Evolutionary conservation across 306 rosid genomes (phyloP), one percentile per base, ranked within the genome.

Genomic region (Trifolium fragiferum): DNA sequence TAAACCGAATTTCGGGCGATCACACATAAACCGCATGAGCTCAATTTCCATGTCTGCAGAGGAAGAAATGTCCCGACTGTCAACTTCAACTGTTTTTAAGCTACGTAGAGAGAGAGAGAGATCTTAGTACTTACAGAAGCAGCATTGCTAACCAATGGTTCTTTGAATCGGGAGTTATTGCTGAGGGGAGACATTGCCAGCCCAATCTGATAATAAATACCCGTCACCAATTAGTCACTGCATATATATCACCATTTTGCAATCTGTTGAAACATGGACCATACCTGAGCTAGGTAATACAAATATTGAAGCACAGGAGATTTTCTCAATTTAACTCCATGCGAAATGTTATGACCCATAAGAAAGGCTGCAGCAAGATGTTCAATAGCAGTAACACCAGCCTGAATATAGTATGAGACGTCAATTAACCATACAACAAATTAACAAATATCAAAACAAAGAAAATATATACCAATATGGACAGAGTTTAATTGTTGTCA

Each of bases 141-240:
- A 74, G 98, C 98, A 70, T 91, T 94, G 75, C 98, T 94, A 60
- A 94, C 98, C 90, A 94, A 79, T 54, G 98, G 98, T 86, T 91
- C 96, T 76, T 90, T 84, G 82, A 94, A 94, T 41, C 91, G 77
- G 18, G 98, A 94, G 85, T 94, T 94, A 77, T 94, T 94, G 86
- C 98, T 94, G 82, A 94, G 80, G 12, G 98, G 98, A 68, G 98
- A 94, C 98, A 94, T 91, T 30, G 97, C 98, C 68, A 94, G 86
- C 69, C 98, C 98, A 83, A 94, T 85, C 98, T 94, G 86, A 70
- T 58, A 20, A 35, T 59, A 73, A 40, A 23, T 20, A 35, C 40
- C 40, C 2, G 18, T 33, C 75, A 76, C 25, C 50, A 58, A 33
- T 59, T 53, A 70, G 66, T 25, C 14, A 51, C 30, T 15, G 8